Evolutionary conservation across 2,329 filamentous ascomycete genomes (phyloP), one percentile per base, ranked within the genome.

Genomic region (Nakataea oryzae): DNA sequence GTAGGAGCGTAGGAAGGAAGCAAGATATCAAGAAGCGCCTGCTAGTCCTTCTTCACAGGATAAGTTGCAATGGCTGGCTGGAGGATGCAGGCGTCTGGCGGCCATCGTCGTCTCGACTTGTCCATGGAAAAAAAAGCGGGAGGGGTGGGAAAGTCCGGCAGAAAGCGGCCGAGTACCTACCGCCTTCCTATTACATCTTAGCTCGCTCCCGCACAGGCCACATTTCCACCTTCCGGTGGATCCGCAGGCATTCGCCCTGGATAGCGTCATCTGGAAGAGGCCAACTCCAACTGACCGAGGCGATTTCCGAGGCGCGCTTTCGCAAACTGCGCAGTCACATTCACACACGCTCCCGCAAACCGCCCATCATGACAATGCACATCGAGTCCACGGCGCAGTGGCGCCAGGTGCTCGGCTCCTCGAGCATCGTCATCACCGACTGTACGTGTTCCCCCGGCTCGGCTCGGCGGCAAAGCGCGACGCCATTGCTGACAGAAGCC

Each of bases 391-490:
- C 81, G 17, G 78, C 80, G 67, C 86, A 96, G 74, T 95, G 93
- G 79, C 84, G 84, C 70, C 81, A 83, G 65, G 79, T 93, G 61
- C 81, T 96, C 58, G 81, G 81, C 62, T 86, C 86, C 61, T 91
- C 89, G 62, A 86, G 84, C 69, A 84, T 97, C 65, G 91, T 97
- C 62, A 84, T 99, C 64, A 85, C 91, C 69, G 95, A 97, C 78
- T 97, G 92, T 96, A 83, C 76, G 86, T 78, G 64, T 59, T 58
- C 65, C 50, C n/a, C n/a, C n/a, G n/a, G 6, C 24, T 21, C 41
- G 9, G 17, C 41, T 14, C 41, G 17, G n/a, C 41, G 11, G 11
- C 41, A 50, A 50, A 50, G 41, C 21, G n/a, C 41, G 17, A 50
- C 4, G n/a, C 17, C n/a, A 3, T 17, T 27, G 59, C 63, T 65